These are phyloP conservation scores for Eragrostis nindensis DNA, from an alignment of 176 grass and related monocot species.

Conservation along the genomic window DNA sequence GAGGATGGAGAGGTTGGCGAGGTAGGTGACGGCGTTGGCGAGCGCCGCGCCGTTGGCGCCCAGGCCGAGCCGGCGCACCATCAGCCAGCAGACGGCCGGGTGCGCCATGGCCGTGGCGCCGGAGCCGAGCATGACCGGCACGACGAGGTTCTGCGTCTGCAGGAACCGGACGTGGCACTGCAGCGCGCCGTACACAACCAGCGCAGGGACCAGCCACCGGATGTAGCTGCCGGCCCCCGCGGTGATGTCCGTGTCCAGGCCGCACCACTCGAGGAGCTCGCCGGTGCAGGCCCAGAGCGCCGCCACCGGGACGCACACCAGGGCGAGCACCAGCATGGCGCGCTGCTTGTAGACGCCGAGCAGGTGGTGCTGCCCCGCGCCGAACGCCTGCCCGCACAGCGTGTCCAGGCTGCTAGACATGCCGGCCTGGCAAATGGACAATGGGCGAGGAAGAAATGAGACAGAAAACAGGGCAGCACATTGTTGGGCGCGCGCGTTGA, in stretches of 20 bases:
- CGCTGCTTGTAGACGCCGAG: constrained; percentile 56
- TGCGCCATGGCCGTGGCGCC: constrained; percentile 29
- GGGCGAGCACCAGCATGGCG: constrained; percentile 42
- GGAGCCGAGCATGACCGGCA: constrained; percentile 44
- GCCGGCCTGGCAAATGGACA: constrained; percentile 22
- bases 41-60: constrained; percentile 45
- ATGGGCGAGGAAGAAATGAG: too few relatives aligned
- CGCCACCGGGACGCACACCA: constrained; percentile 33
- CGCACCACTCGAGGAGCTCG: constrained; percentile 35
- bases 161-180: constrained; percentile 38
- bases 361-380: constrained; percentile 37
- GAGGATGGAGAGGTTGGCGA: constrained; percentile 38
- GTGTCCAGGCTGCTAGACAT: background rate
- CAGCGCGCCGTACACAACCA: constrained; percentile 41
- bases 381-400: constrained; percentile 53
- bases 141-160: constrained; percentile 50
- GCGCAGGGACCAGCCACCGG: constrained; percentile 41
- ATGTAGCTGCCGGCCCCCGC: constrained; percentile 29
- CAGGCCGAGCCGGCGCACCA: constrained; percentile 44
- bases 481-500: constrained; percentile 5
- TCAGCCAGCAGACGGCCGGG: constrained; percentile 49
- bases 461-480: constrained; percentile 6
- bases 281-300: constrained; percentile 32
- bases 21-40: constrained; percentile 30
- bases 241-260: constrained; percentile 45